Evolutionary conservation across 2,329 filamentous ascomycete species (phyloP), one percentile per base, ranked within the genome.

Genomic region (Arthrobotrys sphaeroides): DNA sequence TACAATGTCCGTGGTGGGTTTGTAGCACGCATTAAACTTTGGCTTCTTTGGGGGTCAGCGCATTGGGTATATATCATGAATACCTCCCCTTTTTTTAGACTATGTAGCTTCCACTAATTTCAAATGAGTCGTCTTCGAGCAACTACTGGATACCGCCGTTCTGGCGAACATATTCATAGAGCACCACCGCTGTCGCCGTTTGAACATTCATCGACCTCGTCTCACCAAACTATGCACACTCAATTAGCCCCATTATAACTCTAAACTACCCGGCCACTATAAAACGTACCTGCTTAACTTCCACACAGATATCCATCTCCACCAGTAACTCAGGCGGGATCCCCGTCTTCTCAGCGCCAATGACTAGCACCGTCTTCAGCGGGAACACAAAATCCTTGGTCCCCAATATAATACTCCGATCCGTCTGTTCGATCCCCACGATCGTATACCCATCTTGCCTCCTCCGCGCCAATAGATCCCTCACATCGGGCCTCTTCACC

Each of bases 151-250:
- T 75, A n/a, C 64, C 72, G 10, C 72, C 72, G 26, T 75, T 75
- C 40, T 85, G 84, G 77, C 85, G 83, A 80, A 82, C 83, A 81
- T 84, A 86, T 79, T 87, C 86, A 79, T 83, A 86, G 38, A 86
- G 78, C 47, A 86, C 85, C 66, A 86, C 84, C 0, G 83, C 85
- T 12, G 84, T 85, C 10, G 85, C 86, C 22, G 85, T 87, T 81
- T 87, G 86, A 74, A 87, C 86, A 80, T 87, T 87, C 81, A 87
- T 80, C 79, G 85, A 86, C 78, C 86, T 82, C 31, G 85, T 87
- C 5, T 86, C 82, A 0, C 86, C 86, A 55, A 75, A 75, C 72
- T 75, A 51, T 64, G 26, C 47, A 24, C 20, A 43, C 10, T 12
- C 9, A 5, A 24, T 68, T 45, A 75, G 62, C 45, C 9, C 55